Conservation (phyloP, 2,329 filamentous ascomycete genomes). For the Colletotrichum coccodes region DNA sequence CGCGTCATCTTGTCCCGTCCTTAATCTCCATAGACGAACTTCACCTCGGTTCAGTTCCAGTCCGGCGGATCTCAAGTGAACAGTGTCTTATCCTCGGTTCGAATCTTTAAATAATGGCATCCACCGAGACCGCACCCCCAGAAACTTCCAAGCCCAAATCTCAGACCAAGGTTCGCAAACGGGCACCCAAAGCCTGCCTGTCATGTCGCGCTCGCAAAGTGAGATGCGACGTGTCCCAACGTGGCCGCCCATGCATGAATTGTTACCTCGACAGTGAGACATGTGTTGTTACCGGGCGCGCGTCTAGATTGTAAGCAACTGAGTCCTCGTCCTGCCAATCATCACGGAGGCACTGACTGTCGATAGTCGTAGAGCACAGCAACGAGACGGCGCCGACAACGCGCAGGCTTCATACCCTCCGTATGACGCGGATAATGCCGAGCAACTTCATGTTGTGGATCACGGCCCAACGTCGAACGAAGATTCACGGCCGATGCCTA, state of each 20-base stretch:
- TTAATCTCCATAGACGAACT: conserved; percentile 6
- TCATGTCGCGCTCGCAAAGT: conserved; percentile 63
- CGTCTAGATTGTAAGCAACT: conserved; percentile 49
- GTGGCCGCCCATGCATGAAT: conserved; percentile 61
- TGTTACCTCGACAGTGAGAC: conserved; percentile 61
- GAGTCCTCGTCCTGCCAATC: not conserved
- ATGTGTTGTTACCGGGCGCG: conserved; percentile 51
- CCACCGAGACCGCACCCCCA: conserved; percentile 34
- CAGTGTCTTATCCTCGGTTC: not conserved
- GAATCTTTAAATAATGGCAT: conserved; percentile 19
- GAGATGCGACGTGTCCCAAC: conserved; percentile 60
- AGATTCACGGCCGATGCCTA: conserved; percentile 36
- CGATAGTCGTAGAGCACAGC: conserved; percentile 41
- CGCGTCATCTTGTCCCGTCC: conserved; percentile 19
- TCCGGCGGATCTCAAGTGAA: not conserved
- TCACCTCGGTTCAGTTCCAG: conserved; percentile 19
- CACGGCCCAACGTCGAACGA: conserved; percentile 41
- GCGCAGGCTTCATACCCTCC: conserved; percentile 42
- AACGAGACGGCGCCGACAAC: conserved; percentile 39
- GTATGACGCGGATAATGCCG: conserved; percentile 38
- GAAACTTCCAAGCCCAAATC: conserved; percentile 42
- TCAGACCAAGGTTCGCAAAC: conserved; percentile 51
- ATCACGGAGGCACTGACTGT: not conserved
- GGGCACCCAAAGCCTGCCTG: conserved; percentile 61
- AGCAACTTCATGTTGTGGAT: conserved; percentile 39